phyloP scores from a whole-genome alignment of 139 green algal species.

The Zygnema circumcarinatum region DNA sequence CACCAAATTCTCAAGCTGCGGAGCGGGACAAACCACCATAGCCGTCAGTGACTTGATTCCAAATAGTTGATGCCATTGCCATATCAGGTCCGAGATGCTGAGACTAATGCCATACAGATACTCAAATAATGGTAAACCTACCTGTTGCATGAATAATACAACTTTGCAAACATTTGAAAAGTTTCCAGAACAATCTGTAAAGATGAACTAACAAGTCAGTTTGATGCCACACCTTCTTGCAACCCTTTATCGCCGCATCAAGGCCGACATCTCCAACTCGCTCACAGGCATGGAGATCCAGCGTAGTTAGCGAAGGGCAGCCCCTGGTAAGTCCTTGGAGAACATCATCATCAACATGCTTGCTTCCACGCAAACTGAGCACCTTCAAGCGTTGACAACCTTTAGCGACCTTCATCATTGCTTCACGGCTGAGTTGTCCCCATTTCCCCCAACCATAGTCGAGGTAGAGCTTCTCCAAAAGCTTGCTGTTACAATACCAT shows the following conservation, averaged over 20 bases:
- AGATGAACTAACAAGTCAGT: no score
- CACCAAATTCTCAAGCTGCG: constrained; percentile 27
- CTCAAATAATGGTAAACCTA: no score
- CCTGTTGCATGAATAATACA: no score
- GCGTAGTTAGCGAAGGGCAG: constrained; percentile 18
- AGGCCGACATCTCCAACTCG: constrained; percentile 26
- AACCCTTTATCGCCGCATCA: constrained; percentile 5
- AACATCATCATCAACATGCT: constrained; percentile 18
- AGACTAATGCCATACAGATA: no score
- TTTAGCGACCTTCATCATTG: constrained; percentile 9
- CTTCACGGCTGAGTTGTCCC: constrained; percentile 7
- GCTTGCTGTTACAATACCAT: neutral
- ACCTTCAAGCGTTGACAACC: constrained; percentile 15
- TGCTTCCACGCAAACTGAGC: constrained; percentile 40
- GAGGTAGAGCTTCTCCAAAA: constrained; percentile 35
- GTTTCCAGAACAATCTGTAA: no score
- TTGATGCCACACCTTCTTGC: constrained; percentile 32
- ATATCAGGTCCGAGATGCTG: no score
- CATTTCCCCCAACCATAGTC: constrained; percentile 31
- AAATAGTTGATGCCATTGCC: no score
- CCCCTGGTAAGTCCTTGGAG: constrained; percentile 17
- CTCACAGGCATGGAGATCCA: constrained; percentile 44
- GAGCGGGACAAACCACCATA: no score
- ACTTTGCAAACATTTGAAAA: no score
- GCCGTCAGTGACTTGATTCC: no score